Evolutionary conservation across 2,329 filamentous ascomycete species (phyloP).

Genomic region (Boeremia lycopersici): DNA sequence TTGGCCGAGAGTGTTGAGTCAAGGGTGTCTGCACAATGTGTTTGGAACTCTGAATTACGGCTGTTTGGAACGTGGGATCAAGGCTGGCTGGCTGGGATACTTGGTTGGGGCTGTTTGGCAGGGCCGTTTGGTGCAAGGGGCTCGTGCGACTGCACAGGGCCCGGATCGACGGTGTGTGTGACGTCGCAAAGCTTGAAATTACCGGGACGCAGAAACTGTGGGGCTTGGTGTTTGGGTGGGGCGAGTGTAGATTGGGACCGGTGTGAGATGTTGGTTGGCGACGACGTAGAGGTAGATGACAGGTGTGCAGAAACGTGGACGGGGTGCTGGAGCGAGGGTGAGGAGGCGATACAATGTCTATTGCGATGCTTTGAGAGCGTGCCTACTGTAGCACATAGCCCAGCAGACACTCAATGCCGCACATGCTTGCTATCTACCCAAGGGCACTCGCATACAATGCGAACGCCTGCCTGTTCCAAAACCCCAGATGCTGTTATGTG

Average conservation of each 20-base stretch:
- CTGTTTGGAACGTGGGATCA: too few species aligned
- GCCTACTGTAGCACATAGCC: slow-evolving; percentile 4
- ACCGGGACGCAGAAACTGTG: slow-evolving; percentile 2
- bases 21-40: too few species aligned
- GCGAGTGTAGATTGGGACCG: neutral
- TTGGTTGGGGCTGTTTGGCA: too few species aligned
- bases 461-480: slow-evolving; percentile 15
- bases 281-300: too few species aligned
- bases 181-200: slow-evolving; percentile 13
- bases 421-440: slow-evolving; percentile 15
- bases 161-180: neutral
- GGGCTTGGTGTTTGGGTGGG: neutral
- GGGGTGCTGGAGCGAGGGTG: neutral
- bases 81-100: too few species aligned
- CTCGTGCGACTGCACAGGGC: slow-evolving; percentile 1
- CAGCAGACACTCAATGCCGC: slow-evolving; percentile 1
- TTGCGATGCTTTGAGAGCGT: slow-evolving; percentile 10
- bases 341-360: slow-evolving; percentile 12
- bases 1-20: too few species aligned
- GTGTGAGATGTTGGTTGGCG: too few species aligned
- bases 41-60: too few species aligned
- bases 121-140: neutral
- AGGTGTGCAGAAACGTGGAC: neutral
- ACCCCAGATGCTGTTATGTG: slow-evolving; percentile 19
- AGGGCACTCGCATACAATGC: slow-evolving; percentile 12